Percentiles rank a stretch among this genome's conserved stretches.
phyloP scores from a whole-genome alignment of 2,329 filamentous ascomycete genomes.

The Exserohilum turcica region DNA sequence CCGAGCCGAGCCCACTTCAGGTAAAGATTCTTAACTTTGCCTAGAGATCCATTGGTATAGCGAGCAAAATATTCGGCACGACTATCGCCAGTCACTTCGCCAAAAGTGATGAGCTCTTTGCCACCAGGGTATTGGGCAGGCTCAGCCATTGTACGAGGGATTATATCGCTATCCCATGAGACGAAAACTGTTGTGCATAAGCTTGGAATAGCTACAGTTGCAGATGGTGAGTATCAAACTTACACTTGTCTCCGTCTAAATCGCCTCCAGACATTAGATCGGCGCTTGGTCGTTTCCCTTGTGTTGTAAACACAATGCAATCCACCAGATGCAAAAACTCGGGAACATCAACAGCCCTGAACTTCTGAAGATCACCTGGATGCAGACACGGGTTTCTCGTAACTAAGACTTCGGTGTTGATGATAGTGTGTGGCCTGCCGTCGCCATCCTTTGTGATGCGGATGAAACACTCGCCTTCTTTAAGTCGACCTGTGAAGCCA shows the following conservation, averaged over 20 bases:
- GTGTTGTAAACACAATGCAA: slow-evolving; percentile 51
- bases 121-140: slow-evolving; percentile 49
- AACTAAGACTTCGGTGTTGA: slow-evolving; percentile 47
- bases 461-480: slow-evolving; percentile 49
- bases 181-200: slow-evolving; percentile 45
- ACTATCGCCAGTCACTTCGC: slow-evolving; percentile 47
- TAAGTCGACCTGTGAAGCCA: slow-evolving; percentile 32
- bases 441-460: slow-evolving; percentile 46
- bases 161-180: slow-evolving; percentile 50
- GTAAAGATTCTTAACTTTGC: slow-evolving; percentile 50
- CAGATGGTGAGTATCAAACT: slow-evolving; percentile 10
- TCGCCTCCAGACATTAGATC: slow-evolving; percentile 54
- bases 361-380: slow-evolving; percentile 52
- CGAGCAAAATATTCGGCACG: slow-evolving; percentile 50
- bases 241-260: slow-evolving; percentile 51
- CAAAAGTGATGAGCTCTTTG: slow-evolving; percentile 47
- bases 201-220: neutral
- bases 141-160: slow-evolving; percentile 45
- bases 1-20: slow-evolving; percentile 50
- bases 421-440: slow-evolving; percentile 43
- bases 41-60: slow-evolving; percentile 49
- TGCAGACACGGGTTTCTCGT: slow-evolving; percentile 53
- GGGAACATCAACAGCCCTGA: slow-evolving; percentile 45
- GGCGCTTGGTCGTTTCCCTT: slow-evolving; percentile 46
- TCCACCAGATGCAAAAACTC: slow-evolving; percentile 49